These are phyloP conservation scores for Trichosporon sp. DNA, from an alignment of 1,284 basidiomycete genomes.

Conservation along the genomic window DNA sequence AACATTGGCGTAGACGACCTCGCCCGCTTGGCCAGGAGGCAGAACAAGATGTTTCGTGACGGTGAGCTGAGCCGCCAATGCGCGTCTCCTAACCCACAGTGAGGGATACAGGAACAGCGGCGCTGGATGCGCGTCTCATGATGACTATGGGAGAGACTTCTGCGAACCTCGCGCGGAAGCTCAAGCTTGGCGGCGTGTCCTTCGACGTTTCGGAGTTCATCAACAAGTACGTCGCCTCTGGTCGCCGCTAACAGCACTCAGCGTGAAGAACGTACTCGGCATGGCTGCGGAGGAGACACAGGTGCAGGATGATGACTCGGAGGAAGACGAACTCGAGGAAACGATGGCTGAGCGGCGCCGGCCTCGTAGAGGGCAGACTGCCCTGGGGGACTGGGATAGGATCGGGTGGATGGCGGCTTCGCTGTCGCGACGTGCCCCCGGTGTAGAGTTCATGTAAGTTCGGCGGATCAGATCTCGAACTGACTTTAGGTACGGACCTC, in stretches of 20 bases:
- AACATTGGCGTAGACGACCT: slow-evolving; percentile 29
- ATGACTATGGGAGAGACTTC: slow-evolving; percentile 31
- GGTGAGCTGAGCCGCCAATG: slow-evolving; percentile 17
- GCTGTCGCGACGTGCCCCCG: slow-evolving; percentile 41
- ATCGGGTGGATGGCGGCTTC: slow-evolving; percentile 49
- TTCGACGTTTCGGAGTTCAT: slow-evolving; percentile 53
- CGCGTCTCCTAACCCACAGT: slow-evolving; percentile 20
- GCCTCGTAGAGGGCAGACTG: slow-evolving; percentile 14
- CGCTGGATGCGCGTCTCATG: slow-evolving; percentile 38
- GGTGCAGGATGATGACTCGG: slow-evolving; percentile 29
- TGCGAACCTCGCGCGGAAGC: slow-evolving; percentile 35
- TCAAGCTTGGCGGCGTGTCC: slow-evolving; percentile 46
- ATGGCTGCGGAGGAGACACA: slow-evolving; percentile 26
- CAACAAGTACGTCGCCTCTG: slow-evolving; percentile 26
- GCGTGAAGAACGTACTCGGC: slow-evolving; percentile 35
- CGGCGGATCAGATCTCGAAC: neutral
- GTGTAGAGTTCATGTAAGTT: slow-evolving; percentile 52
- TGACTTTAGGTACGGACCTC: slow-evolving; percentile 38
- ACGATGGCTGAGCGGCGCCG: neutral
- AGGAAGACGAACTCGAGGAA: slow-evolving; percentile 31
- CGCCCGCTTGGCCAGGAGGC: slow-evolving; percentile 13
- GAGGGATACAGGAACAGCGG: slow-evolving; percentile 32
- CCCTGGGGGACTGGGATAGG: slow-evolving; percentile 41
- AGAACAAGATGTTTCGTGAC: slow-evolving; percentile 26
- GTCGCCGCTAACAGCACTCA: slow-evolving; percentile 9